Base-by-base conservation (phyloP, 352 stramenopile species). In the Globisporangium echinulatum region DNA sequence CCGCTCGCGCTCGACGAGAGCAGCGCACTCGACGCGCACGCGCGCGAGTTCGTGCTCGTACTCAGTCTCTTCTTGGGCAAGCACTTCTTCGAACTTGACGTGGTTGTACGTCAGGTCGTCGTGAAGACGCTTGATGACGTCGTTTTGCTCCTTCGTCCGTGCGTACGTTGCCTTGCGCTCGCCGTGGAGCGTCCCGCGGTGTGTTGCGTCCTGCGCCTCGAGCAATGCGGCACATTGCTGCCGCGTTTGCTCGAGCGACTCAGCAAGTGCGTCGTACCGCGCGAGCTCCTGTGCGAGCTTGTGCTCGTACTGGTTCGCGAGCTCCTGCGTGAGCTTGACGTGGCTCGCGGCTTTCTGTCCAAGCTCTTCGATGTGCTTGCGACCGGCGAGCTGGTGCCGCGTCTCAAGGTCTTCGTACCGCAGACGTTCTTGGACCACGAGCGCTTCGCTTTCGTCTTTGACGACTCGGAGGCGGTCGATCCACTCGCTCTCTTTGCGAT, bases 261-360 rank as follows among this genome's bases (percentile, higher is more conserved):
- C 90, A 0, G 85, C 92, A 0, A 97, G 64, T 5, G 79, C 72
- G 48, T 97, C 90, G 56, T 95, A 97, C 15, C 90, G 69, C 52
- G 82, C 67, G 19, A 97, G 74, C 59, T 97, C 90, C 49, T 96
- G 74, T 7, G 91, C 89, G 0, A 98, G 65, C 47, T 95, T 94
- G 19, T 90, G 81, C 58, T 98, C 90, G 63, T 97, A 98, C 61
- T 96, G 82, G 54, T 97, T 98, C 62, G 97, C 89, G 4, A 97
- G 74, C 50, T 97, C 89, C 62, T 96, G 79, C 0, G 77, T 87
- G 66, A 94, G 85, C 48, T 89, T 92, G 7, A 89, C 81, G 43
- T 95, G 83, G 48, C 79, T 87, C 0, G 72, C 79, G 52, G 91
- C 85, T 37, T 86, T 75, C 19, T 91, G 74, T 2, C 82, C 73